phyloP scores from a whole-genome alignment of 805 yeast species.

The Zygosaccharomyces gambellarensis region DNA sequence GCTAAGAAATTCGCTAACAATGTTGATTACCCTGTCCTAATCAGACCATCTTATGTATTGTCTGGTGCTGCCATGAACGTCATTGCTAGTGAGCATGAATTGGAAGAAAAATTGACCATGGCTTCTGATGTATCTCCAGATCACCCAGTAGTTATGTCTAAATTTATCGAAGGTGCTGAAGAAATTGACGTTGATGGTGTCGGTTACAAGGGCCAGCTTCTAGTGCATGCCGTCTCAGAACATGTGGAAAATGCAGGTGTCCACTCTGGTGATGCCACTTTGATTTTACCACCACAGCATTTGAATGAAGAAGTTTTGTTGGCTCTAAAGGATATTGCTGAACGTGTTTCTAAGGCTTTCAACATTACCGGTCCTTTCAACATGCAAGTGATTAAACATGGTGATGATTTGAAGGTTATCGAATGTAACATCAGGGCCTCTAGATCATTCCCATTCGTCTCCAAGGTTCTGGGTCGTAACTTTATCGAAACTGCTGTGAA shows the following conservation, averaged over 20 bases:
- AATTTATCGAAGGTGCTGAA: slow-evolving; percentile 91
- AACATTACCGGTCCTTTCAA: slow-evolving; percentile 97
- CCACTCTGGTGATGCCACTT: slow-evolving; percentile 97
- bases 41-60: slow-evolving; percentile 94
- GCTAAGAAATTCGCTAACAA: slow-evolving; percentile 80
- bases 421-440: slow-evolving; percentile 99
- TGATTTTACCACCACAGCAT: slow-evolving; percentile 86
- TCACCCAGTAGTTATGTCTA: slow-evolving; percentile 95
- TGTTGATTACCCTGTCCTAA: slow-evolving; percentile 93
- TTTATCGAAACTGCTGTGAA: slow-evolving; percentile 92
- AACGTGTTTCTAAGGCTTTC: slow-evolving; percentile 91
- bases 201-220: slow-evolving; percentile 79
- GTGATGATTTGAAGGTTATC: slow-evolving; percentile 80
- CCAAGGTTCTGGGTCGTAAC: slow-evolving; percentile 91
- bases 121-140: slow-evolving; percentile 93
- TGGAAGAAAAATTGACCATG: slow-evolving; percentile 72
- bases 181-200: slow-evolving; percentile 98
- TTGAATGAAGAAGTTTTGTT: slow-evolving; percentile 60
- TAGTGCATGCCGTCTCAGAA: slow-evolving; percentile 94
- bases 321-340: slow-evolving; percentile 82
- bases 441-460: slow-evolving; percentile 97
- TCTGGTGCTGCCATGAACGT: slow-evolving; percentile 99
- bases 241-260: slow-evolving; percentile 99
- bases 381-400: slow-evolving; percentile 90
- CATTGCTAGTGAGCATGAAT: slow-evolving; percentile 70